Base-by-base conservation (phyloP, 352 stramenopile species). In the Phytophthora tentaculata region DNA sequence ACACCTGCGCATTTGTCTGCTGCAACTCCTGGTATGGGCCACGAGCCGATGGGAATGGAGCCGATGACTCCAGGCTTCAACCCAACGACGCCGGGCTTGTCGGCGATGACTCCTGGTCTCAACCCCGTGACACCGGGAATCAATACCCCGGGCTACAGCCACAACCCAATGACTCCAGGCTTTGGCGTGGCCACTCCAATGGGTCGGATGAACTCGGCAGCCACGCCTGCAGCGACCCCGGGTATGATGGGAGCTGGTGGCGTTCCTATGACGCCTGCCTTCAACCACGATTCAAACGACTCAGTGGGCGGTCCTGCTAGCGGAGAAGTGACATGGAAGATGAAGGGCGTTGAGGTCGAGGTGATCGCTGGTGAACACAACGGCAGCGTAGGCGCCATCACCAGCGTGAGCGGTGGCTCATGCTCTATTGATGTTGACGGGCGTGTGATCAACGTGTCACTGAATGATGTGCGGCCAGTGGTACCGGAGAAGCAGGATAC, bases 21-120 rank as follows among this genome's bases (percentile, higher is more conserved):
- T 50, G 80, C 83, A 20, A 95, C 86, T 12, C 85, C 87, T 56
- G 88, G 86, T 29, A 83, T 93, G 69, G 75, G 77, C 4, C 83
- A 83, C 56, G 80, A 91, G 19, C 76, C 85, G 62, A 84, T 85
- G 51, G 81, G 78, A 50, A 93, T 94, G 82, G 86, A 96, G 58
- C 89, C 89, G 16, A 95, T 93, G 85, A 96, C 89, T 47, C 89
- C 89, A 35, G 89, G 89, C 1, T 95, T 96, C 57, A 94, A 94
- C 55, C 87, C 86, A n/a, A 93, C 89, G 29, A 94, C 88, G 2
- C 88, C 88, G 23, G 86, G 88, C 12, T 69, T 94, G 53, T 88
- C 84, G 4, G 79, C 85, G 5, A 95, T 92, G 84, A 93, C 87
- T 14, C 84, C 85, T 45, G 86, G 88, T 43, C 73, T 95, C 41